These are phyloP conservation scores for Groenewaldozyma tartarivorans DNA, from an alignment of 805 yeast genomes.

Conservation along the genomic window DNA sequence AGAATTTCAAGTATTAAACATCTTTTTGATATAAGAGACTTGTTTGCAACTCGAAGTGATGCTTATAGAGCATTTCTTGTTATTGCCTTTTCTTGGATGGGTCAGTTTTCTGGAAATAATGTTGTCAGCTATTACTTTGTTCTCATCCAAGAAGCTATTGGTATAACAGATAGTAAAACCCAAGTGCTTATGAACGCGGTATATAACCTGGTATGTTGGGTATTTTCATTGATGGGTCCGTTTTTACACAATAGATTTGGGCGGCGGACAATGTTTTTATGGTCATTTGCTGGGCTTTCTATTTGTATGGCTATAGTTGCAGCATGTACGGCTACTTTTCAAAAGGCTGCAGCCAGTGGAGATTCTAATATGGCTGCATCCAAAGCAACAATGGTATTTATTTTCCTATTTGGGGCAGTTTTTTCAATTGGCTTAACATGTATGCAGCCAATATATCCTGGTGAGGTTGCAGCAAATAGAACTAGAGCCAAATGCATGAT, in stretches of 20 bases:
- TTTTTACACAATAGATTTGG: neutral
- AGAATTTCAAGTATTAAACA: slow-evolving; percentile 18
- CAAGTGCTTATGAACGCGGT: slow-evolving; percentile 10
- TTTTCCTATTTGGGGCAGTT: slow-evolving; percentile 1
- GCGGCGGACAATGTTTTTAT: slow-evolving; percentile 6
- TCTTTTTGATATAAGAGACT: slow-evolving; percentile 4
- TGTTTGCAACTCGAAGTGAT: slow-evolving; percentile 7
- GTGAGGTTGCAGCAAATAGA: slow-evolving; percentile 18
- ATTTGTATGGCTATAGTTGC: slow-evolving; percentile 42
- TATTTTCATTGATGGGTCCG: slow-evolving; percentile 6
- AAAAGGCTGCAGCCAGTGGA: slow-evolving; percentile 1
- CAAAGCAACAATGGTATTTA: slow-evolving; percentile 15
- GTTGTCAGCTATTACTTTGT: slow-evolving; percentile 34
- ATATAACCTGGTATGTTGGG: neutral
- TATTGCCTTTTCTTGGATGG: slow-evolving; percentile 6
- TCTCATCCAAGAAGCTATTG: slow-evolving; percentile 43
- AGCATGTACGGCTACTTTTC: neutral
- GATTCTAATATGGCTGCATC: slow-evolving; percentile 14
- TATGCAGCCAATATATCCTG: slow-evolving; percentile 8
- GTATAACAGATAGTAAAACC: slow-evolving; percentile 30
- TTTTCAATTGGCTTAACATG: slow-evolving; percentile 4
- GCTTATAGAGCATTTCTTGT: slow-evolving; percentile 6
- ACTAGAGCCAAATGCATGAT: slow-evolving; percentile 34
- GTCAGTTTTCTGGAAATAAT: slow-evolving; percentile 13
- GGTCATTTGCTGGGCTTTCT: slow-evolving; percentile 5